Conservation (phyloP, 108 stramenopile species). For the Halocafeteria seosinensis region DNA sequence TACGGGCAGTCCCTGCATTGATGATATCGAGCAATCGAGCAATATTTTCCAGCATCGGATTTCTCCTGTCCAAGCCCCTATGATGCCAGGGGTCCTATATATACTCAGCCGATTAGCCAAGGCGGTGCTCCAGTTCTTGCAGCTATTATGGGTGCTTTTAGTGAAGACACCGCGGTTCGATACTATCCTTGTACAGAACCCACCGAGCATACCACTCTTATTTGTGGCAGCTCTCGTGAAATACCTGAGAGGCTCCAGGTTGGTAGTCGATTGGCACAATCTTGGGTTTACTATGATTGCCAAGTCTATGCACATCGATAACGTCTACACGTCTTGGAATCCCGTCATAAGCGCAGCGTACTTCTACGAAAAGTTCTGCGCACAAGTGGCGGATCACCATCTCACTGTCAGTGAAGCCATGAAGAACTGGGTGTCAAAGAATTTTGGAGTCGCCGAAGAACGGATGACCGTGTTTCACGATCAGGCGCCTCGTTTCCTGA, state of each 20-base stretch:
- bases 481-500: conserved; percentile 64
- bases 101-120: too few species aligned
- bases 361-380: conserved; percentile 47
- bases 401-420: conserved; percentile 75
- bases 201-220: conserved; percentile 75
- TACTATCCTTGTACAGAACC: conserved; percentile 80
- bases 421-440: conserved; percentile 50
- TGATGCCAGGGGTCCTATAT: too few species aligned
- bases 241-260: conserved; percentile 32
- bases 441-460: conserved; percentile 32
- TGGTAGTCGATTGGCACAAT: conserved; percentile 94
- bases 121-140: conserved; percentile 12
- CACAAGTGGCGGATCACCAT: conserved; percentile 55
- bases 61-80: too few species aligned
- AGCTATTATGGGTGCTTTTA: conserved; percentile 55
- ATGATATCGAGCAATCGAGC: conserved; percentile 12
- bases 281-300: conserved; percentile 77
- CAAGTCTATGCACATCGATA: conserved; percentile 4
- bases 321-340: too few species aligned
- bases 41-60: conserved; percentile 9
- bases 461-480: conserved; percentile 63
- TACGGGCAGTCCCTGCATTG: conserved; percentile 21
- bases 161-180: too few species aligned
- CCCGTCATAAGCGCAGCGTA: conserved; percentile 18
- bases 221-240: conserved; percentile 27